Base-by-base conservation (phyloP, 2,329 filamentous ascomycete species). In the Talaromyces sp. region DNA sequence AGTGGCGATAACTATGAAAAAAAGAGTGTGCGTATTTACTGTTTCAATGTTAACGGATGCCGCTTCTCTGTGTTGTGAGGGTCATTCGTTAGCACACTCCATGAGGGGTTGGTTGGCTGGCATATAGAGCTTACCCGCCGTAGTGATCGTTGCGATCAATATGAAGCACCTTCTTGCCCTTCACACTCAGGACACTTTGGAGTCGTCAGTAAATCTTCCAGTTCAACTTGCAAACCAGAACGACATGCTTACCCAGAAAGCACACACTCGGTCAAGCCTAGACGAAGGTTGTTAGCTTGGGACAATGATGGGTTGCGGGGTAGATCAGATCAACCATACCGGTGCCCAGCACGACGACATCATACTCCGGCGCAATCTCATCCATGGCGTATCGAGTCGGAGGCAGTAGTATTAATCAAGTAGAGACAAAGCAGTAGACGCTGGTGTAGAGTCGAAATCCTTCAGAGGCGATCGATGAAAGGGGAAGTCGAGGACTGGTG, bases 121-220 rank as follows among this genome's bases (percentile, higher is more conserved):
- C 44, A 27, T 47, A 27, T 47, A 27, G 44, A 64, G 84, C 90
- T 73, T 82, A 96, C 93, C 92, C 95, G 85, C 95, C 95, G 75
- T 97, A 98, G 83, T 98, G 93, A 78, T 96, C 92, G 77, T 98
- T 98, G 76, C 93, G 89, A 82, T 98, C 95, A 77, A 99, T 96
- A 83, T 99, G 95, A 68, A 99, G 86, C 74, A 99, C 95, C 84
- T 98, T 98, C 85, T 96, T 94, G 78, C 94, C 94, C 85, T 98
- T 97, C 73, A 98, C 94, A 82, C 92, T 96, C 76, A 98, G 83
- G 65, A 99, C 93, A 79, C 93, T 92, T 72, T 67, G 57, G 56
- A 16, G 60, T 57, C 42, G 57, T 67, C 68, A 62, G 72, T 69
- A 27, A 27, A 30, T 33, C 2, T 10, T 47, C 23, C 44, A 42